Evolutionary conservation across 495 filamentous ascomycete genomes (phyloP).

Genomic region (Tricharina praecox): DNA sequence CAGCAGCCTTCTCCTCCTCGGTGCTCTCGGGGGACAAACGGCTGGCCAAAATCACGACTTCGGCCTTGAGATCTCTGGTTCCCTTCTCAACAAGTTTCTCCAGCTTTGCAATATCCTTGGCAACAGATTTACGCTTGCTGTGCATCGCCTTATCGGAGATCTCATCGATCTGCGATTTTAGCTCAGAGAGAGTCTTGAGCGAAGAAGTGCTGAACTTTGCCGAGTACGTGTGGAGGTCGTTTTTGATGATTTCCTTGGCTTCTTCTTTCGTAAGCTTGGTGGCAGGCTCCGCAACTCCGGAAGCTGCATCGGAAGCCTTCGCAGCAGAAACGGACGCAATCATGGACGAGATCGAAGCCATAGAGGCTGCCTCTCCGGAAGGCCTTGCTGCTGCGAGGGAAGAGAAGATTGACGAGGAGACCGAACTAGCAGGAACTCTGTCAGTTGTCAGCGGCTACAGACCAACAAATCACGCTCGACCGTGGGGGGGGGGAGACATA

Average conservation of each 20-base stretch:
- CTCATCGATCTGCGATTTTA: constrained; percentile 51
- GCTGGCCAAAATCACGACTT: constrained; percentile 46
- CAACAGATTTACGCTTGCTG: constrained; percentile 35
- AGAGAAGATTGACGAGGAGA: constrained; percentile 8
- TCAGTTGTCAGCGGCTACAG: neutral
- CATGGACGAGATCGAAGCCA: constrained; percentile 2
- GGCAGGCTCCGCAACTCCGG: constrained; percentile 4
- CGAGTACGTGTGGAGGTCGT: constrained; percentile 69
- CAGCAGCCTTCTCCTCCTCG: constrained; percentile 32
- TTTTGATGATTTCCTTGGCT: constrained; percentile 49
- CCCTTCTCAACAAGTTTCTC: constrained; percentile 46
- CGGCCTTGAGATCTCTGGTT: constrained; percentile 46
- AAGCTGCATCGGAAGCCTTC: constrained; percentile 10
- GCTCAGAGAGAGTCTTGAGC: constrained; percentile 59
- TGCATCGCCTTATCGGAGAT: constrained; percentile 43
- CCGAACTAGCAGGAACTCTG: neutral
- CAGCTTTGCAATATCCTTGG: constrained; percentile 33
- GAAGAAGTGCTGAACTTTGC: constrained; percentile 67
- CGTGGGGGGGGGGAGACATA: constrained; percentile 21
- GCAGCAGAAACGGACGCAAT: constrained; percentile 14
- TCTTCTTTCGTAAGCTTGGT: constrained; percentile 30
- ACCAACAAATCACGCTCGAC: no score
- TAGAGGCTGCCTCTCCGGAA: constrained; percentile 7
- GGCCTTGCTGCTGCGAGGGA: constrained; percentile 13
- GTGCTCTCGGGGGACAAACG: constrained; percentile 33